phyloP scores from a whole-genome alignment of 805 yeast genomes.

The Candida nemodendra region DNA sequence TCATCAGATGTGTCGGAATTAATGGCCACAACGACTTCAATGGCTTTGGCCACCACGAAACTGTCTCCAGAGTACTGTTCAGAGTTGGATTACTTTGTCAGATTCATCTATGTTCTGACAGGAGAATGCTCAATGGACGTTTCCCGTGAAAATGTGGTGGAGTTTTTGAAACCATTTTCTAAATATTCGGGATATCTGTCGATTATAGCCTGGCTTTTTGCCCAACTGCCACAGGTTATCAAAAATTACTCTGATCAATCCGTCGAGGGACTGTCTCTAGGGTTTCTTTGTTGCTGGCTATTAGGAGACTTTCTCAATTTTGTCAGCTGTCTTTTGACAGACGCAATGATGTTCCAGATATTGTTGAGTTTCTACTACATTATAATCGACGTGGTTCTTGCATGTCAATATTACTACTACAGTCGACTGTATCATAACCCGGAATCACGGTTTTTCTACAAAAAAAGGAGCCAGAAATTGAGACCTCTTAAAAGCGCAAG shows the following conservation, averaged over 20 bases:
- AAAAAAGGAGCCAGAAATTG: slow-evolving; percentile 15
- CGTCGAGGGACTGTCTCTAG: slow-evolving; percentile 65
- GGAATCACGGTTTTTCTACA: slow-evolving; percentile 27
- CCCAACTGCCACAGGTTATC: slow-evolving; percentile 69
- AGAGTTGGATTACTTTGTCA: slow-evolving; percentile 22
- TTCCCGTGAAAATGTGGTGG: slow-evolving; percentile 18
- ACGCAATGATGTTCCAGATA: slow-evolving; percentile 48
- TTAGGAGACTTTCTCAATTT: slow-evolving; percentile 61
- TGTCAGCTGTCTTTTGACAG: slow-evolving; percentile 45
- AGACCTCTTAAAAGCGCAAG: slow-evolving; percentile 24
- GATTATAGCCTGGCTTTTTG: slow-evolving; percentile 64
- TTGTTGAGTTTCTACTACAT: slow-evolving; percentile 48
- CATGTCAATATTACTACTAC: slow-evolving; percentile 49
- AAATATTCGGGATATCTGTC: slow-evolving; percentile 38
- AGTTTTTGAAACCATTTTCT: slow-evolving; percentile 27
- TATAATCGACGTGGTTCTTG: slow-evolving; percentile 44
- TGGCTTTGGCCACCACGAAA: slow-evolving; percentile 5
- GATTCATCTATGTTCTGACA: slow-evolving; percentile 22
- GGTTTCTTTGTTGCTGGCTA: slow-evolving; percentile 62
- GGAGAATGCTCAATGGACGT: slow-evolving; percentile 25
- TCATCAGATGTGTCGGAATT: neutral
- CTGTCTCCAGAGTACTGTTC: slow-evolving; percentile 17
- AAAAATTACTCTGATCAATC: slow-evolving; percentile 57
- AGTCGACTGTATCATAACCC: slow-evolving; percentile 40
- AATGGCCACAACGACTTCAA: slow-evolving; percentile 3